A percentile compares a stretch with the other conserved stretches of the same genome.
Conservation (phyloP, 2,329 filamentous ascomycete species). For the Botrytis squamosa region DNA sequence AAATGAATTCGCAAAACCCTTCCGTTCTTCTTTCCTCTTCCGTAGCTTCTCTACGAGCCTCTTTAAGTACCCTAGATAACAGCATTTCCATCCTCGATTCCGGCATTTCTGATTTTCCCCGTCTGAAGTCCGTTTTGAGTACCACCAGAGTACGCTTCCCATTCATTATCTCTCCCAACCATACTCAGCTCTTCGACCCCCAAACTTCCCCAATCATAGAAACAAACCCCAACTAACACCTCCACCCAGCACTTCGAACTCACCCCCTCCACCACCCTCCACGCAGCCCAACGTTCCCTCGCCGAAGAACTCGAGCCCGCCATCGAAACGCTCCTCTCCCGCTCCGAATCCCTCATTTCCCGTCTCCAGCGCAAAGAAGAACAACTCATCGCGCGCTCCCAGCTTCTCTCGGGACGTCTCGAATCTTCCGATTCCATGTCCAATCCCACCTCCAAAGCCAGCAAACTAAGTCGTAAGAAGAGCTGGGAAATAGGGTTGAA, state of each 20-base stretch:
- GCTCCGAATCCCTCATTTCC: constrained; percentile 63
- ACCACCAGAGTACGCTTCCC: constrained; percentile 38
- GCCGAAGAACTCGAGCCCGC: constrained; percentile 72
- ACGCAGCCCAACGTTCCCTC: constrained; percentile 62
- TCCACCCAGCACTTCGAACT: constrained; percentile 67
- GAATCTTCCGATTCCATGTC: constrained; percentile 30
- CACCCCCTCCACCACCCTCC: constrained; percentile 63
- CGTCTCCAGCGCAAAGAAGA: constrained; percentile 66
- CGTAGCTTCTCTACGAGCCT: constrained; percentile 39
- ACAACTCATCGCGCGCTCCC: constrained; percentile 61
- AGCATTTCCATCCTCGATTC: constrained; percentile 42
- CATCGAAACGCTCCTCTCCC: constrained; percentile 60
- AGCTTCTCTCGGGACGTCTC: constrained; percentile 64
- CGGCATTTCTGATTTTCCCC: constrained; percentile 39
- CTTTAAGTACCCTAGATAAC: constrained; percentile 42
- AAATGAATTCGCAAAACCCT: constrained; percentile 9
- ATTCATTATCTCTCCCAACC: neutral
- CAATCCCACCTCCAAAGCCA: constrained; percentile 32
- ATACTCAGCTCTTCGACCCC: neutral
- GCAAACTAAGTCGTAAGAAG: constrained; percentile 35
- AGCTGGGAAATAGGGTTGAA: constrained; percentile 39
- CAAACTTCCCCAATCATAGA: neutral
- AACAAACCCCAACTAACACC: neutral
- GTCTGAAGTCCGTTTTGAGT: constrained; percentile 40
- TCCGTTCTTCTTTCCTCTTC: constrained; percentile 29